Evolutionary conservation across 225 moss, liverwort and hornwort species (phyloP).

Genomic region (Lunularia cruciata): DNA sequence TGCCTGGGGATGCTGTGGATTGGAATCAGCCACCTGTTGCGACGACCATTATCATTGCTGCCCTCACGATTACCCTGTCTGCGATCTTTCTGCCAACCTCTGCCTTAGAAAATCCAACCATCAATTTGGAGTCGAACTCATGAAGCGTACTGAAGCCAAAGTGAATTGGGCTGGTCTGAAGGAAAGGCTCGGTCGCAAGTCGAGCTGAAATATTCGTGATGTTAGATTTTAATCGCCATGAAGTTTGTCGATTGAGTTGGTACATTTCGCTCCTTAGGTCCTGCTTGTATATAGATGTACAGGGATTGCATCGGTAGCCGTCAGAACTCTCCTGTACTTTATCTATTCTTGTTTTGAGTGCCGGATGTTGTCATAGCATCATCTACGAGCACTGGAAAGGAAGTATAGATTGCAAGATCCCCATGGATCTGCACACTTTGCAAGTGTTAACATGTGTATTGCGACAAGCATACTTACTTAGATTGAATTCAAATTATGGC

Average conservation of each 20-base stretch:
- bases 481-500: constrained; percentile 1
- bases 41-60: constrained; percentile 93
- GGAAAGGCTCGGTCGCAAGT: constrained; percentile 32
- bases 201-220: not conserved
- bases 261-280: not conserved
- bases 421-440: not conserved
- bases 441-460: not conserved
- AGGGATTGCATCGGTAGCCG: constrained; percentile 9
- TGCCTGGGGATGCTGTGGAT: constrained; percentile 85
- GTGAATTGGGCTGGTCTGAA: constrained; percentile 60
- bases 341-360: constrained; percentile 12
- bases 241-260: not conserved
- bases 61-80: constrained; percentile 63
- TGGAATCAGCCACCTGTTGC: constrained; percentile 87
- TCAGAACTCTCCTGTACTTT: not conserved
- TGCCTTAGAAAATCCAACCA: constrained; percentile 63
- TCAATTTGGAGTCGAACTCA: constrained; percentile 60
- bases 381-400: not conserved
- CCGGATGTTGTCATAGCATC: not conserved
- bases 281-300: constrained; percentile 15
- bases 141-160: constrained; percentile 54
- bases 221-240: not conserved
- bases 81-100: constrained; percentile 52
- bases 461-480: not conserved
- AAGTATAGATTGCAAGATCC: constrained; percentile 6